Evolutionary conservation across 2,329 filamentous ascomycete genomes (phyloP).

Genomic region (Colletotrichum lupini): DNA sequence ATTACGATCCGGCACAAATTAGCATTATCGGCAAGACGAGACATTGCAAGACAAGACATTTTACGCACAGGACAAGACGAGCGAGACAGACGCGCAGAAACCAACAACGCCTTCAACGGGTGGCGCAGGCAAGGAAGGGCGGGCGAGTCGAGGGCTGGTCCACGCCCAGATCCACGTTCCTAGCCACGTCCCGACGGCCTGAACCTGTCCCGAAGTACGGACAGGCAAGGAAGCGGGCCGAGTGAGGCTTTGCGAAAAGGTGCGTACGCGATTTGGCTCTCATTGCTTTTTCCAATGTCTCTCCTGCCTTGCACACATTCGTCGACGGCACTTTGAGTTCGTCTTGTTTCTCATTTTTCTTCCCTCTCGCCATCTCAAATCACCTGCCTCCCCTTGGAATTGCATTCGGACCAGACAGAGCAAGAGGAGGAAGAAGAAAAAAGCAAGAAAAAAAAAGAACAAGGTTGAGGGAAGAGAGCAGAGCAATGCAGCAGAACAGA

Average conservation of each 20-base stretch:
- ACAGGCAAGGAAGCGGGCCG: conserved; percentile 29
- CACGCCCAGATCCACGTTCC: conserved; percentile 17
- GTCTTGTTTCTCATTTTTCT: conserved; percentile 5
- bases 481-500: neutral
- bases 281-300: conserved; percentile 29
- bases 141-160: conserved; percentile 15
- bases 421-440: neutral
- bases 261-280: conserved; percentile 20
- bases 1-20: conserved; percentile 6
- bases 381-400: neutral
- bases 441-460: neutral
- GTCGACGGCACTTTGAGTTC: conserved; percentile 14
- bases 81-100: neutral
- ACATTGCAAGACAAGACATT: neutral
- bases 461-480: neutral
- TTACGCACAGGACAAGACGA: neutral
- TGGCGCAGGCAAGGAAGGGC: conserved; percentile 14
- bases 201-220: conserved; percentile 24
- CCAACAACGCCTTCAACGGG: conserved; percentile 16
- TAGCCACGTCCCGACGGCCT: conserved; percentile 21
- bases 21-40: conserved; percentile 1
- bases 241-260: conserved; percentile 30
- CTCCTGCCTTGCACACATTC: conserved; percentile 27
- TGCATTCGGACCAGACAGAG: neutral
- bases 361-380: neutral